These are phyloP conservation scores for Diaporthe ilicicola DNA, from an alignment of 2,329 filamentous ascomycete species.

Conservation along the genomic window DNA sequence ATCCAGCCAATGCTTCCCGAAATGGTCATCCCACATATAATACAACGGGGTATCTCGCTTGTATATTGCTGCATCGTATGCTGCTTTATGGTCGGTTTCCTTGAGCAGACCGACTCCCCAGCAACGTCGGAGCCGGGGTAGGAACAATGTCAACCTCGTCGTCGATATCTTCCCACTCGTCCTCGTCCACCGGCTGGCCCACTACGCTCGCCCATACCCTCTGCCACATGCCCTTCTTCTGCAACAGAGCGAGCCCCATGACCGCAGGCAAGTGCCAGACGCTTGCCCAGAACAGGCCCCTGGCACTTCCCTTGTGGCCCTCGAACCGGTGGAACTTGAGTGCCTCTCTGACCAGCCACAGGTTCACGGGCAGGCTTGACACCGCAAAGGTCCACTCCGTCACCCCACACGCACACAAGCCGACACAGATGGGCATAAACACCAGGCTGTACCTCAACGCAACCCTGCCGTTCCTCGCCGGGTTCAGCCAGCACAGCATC, in stretches of 20 bases:
- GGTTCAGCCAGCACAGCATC: slow-evolving; percentile 89
- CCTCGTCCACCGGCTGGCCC: slow-evolving; percentile 65
- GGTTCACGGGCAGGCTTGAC: slow-evolving; percentile 83
- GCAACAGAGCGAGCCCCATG: slow-evolving; percentile 87
- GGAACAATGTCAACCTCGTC: slow-evolving; percentile 52
- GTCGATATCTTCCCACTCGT: slow-evolving; percentile 67
- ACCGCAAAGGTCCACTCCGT: slow-evolving; percentile 87
- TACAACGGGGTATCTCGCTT: slow-evolving; percentile 9
- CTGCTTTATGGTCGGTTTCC: neutral
- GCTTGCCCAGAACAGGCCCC: slow-evolving; percentile 94
- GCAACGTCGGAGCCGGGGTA: slow-evolving; percentile 28
- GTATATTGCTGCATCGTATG: neutral
- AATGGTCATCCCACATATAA: neutral
- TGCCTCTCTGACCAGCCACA: slow-evolving; percentile 84
- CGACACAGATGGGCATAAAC: slow-evolving; percentile 87
- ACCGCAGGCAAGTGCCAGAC: slow-evolving; percentile 95
- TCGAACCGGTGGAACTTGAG: slow-evolving; percentile 81
- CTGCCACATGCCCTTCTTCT: slow-evolving; percentile 93
- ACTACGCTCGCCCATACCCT: slow-evolving; percentile 77
- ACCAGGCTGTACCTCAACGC: slow-evolving; percentile 85
- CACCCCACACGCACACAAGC: slow-evolving; percentile 79
- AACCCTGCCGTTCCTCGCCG: slow-evolving; percentile 84
- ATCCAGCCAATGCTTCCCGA: neutral
- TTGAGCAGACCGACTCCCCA: neutral
- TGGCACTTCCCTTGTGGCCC: slow-evolving; percentile 81